Evolutionary conservation across 192 early-diverging fungal species (phyloP), one percentile per base, ranked within the genome.

Genomic region (Coemansia asiatica): DNA sequence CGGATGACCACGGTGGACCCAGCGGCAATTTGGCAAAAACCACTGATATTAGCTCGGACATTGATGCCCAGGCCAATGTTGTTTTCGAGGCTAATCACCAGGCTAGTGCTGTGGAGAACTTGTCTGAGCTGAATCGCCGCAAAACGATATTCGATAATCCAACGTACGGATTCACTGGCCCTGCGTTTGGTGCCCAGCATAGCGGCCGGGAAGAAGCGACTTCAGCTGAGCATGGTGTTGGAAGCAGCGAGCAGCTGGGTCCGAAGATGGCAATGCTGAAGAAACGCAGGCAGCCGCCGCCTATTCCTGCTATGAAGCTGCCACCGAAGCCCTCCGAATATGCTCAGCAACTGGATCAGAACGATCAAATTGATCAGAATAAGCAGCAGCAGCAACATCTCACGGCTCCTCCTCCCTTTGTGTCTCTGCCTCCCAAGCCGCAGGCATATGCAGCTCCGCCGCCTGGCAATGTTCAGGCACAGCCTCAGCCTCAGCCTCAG

Each of bases 141-240:
- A 84, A 76, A 47, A 87, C 87, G 0, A 81, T 87, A 31, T 84
- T 88, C 46, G 87, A 88, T 51, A 86, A 79, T 29, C 76, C 76
- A 22, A 73, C 60, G 23, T 79, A 79, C 19, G 76, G 76, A 31
- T 79, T 79, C 23, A 67, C 76, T 0, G 76, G 67, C 1, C 66
- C 76, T 6, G 63, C 66, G n/a, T 64, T 35, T 23, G 13, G 29
- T 7, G 31, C 40, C 15, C 40, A 44, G 40, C 40, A 23, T 25
- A 21, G 33, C 15, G 26, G 16, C 4, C 29, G 7, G 18, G 56
- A 38, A 2, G 56, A 38, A 2, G 56, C 23, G 10, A 10, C 33
- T 1, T 21, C 21, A 4, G 35, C 66, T 57, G 44, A 25, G 22
- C 40, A 28, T 18, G 58, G 50, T n/a, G 55, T 29, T 15, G 19